Evolutionary conservation across 768 basidiomycete species (phyloP), one percentile per base, ranked within the genome.

Genomic region (Chalciporus chontae): DNA sequence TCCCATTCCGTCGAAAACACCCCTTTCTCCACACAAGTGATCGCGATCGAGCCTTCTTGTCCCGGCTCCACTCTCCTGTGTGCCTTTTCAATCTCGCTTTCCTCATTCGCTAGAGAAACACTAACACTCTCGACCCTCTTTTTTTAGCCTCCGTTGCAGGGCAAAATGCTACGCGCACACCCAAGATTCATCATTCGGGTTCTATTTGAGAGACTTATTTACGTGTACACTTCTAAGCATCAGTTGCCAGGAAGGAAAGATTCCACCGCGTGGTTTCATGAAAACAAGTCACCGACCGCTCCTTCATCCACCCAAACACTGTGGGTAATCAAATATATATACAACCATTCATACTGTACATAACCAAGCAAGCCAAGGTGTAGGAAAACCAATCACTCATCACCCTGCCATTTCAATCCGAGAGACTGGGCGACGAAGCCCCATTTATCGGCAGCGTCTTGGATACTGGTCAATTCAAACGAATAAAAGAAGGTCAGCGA

Each of bases 71-170:
- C n/a, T n/a, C n/a, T 24, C 26, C 9, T 4, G 15, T 21, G 18
- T 31, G 9, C 17, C 31, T 43, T 14, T 36, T 31, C 8, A 24
- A 21, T 17, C 8, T 4, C 17, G 9, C 5, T 48, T 17, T 45
- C 54, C 29, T 42, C 13, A 40, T 50, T 47, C 29, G n/a, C 26
- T 39, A 51, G 27, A 47, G 38, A 43, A 55, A 45, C 26, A 40
- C 38, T 47, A 5, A 62, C 40, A 56, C 53, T 31, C 23, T 45
- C 38, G 39, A 42, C 48, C 19, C 24, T 43, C 52, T 41, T 56
- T 31, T n/a, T 31, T 31, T 31, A 98, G 95, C 95, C 3, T 95
- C 95, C 3, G 73, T 80, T 19, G 95, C 95, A n/a, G 86, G 83
- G 64, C 87, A 85, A 27, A 98, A 98, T 64, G 73, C 78, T 3